Conservation (phyloP, 2,329 filamentous ascomycete species). For the Cladobotryum mycophilum region DNA sequence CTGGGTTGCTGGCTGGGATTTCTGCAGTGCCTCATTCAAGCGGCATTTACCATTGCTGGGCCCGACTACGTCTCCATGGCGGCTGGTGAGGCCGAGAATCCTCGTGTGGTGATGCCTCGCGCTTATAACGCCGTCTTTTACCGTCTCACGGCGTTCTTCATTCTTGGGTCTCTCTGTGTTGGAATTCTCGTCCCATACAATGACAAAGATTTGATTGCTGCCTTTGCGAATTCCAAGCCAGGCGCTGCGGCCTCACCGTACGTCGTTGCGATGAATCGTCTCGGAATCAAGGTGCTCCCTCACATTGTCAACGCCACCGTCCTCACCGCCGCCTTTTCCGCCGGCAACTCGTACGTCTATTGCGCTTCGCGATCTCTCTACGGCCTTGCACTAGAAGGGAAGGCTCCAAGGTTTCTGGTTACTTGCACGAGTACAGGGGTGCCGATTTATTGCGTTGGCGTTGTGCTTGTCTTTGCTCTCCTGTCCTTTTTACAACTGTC, state of each 20-base stretch:
- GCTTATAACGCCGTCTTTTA: constrained; percentile 78
- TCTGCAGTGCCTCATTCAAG: constrained; percentile 65
- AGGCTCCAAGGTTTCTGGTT: constrained; percentile 55
- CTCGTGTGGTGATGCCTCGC: constrained; percentile 61
- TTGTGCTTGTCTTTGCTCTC: constrained; percentile 61
- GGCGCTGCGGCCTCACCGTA: constrained; percentile 65
- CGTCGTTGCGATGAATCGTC: constrained; percentile 61
- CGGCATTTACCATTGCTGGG: constrained; percentile 61
- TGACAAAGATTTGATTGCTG: constrained; percentile 53
- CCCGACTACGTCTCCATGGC: constrained; percentile 64
- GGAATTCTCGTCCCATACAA: constrained; percentile 67
- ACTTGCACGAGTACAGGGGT: constrained; percentile 60
- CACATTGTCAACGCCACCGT: constrained; percentile 70
- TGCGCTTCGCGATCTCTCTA: constrained; percentile 64
- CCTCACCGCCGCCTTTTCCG: constrained; percentile 59
- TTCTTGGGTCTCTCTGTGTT: constrained; percentile 65
- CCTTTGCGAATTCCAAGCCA: constrained; percentile 51
- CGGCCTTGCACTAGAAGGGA: constrained; percentile 61
- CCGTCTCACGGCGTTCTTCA: constrained; percentile 68
- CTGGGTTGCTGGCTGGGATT: constrained; percentile 74
- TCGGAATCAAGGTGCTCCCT: constrained; percentile 57
- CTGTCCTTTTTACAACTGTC: constrained; percentile 70
- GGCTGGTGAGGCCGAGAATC: constrained; percentile 66
- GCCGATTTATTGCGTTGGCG: constrained; percentile 64
- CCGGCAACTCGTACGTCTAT: constrained; percentile 59